Conservation (phyloP, 352 stramenopile genomes). For the Phytophthora multivora region DNA sequence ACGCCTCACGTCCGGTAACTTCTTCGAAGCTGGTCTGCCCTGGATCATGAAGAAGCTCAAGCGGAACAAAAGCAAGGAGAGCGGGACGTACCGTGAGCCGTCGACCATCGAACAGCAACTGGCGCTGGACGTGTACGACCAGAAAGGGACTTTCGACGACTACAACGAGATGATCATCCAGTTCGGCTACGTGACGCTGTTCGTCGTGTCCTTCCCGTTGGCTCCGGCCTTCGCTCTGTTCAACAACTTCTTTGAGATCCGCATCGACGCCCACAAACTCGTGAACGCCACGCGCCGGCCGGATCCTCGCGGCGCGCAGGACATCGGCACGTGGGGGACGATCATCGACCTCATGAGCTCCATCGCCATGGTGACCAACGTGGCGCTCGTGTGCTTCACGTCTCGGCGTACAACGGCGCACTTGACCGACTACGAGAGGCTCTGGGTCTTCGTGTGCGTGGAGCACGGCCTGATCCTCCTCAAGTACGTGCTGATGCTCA, state of each 20-base stretch:
- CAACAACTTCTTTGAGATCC: conserved; percentile 94
- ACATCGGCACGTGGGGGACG: conserved; percentile 93
- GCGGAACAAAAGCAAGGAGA: conserved; percentile 9
- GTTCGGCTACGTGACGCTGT: conserved; percentile 93
- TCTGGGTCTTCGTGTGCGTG: conserved; percentile 70
- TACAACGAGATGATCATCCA: conserved; percentile 91
- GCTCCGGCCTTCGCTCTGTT: conserved; percentile 88
- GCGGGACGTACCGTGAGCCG: conserved; percentile 29
- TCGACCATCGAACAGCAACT: conserved; percentile 70
- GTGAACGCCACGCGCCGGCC: conserved; percentile 73
- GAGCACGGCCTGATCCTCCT: conserved; percentile 68
- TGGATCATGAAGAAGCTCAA: conserved; percentile 75
- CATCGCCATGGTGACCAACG: conserved; percentile 92
- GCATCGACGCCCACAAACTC: conserved; percentile 89
- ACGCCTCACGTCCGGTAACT: conserved; percentile 75
- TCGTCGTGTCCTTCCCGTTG: conserved; percentile 92
- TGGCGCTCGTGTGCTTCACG: conserved; percentile 93
- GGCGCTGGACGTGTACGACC: conserved; percentile 67
- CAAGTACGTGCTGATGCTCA: conserved; percentile 71
- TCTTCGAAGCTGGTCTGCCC: conserved; percentile 75
- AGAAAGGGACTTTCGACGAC: conserved; percentile 82
- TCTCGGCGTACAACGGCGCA: conserved; percentile 63
- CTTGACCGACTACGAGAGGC: conserved; percentile 47
- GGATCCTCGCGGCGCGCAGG: conserved; percentile 75
- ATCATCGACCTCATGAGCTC: conserved; percentile 91